phyloP scores from a whole-genome alignment of 2,329 filamentous ascomycete species.

The Cladorrhinum sp. region DNA sequence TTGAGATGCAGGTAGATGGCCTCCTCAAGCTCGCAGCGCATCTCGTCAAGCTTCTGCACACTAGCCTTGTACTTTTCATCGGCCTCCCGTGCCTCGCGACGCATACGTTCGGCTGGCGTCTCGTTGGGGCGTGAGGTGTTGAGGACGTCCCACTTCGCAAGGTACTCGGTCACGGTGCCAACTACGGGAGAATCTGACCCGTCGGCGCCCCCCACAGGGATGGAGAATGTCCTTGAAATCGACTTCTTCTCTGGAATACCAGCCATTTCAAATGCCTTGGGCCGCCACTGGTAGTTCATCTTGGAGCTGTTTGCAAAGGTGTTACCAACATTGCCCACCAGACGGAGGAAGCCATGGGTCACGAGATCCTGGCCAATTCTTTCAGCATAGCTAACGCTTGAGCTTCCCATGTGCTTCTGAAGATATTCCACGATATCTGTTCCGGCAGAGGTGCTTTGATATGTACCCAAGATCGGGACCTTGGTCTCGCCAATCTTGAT shows the following conservation, averaged over 20 bases:
- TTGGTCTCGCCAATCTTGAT: constrained; percentile 89
- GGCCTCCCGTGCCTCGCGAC: constrained; percentile 82
- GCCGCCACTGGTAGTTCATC: constrained; percentile 96
- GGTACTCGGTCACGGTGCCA: constrained; percentile 80
- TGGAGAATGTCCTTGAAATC: constrained; percentile 70
- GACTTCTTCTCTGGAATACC: constrained; percentile 88
- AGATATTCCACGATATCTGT: constrained; percentile 95
- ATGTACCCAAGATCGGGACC: constrained; percentile 91
- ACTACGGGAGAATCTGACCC: constrained; percentile 73
- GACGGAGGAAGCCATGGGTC: constrained; percentile 76
- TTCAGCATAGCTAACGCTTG: constrained; percentile 86
- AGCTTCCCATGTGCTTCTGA: constrained; percentile 80
- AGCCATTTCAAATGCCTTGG: constrained; percentile 83
- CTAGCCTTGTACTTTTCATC: constrained; percentile 91
- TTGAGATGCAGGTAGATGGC: constrained; percentile 87
- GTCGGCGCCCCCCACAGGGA: constrained; percentile 57
- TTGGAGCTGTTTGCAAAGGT: constrained; percentile 96
- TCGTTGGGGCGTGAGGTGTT: constrained; percentile 92
- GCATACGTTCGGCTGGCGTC: constrained; percentile 79
- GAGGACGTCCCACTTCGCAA: constrained; percentile 88
- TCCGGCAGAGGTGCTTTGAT: constrained; percentile 87
- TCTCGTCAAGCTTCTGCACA: constrained; percentile 80
- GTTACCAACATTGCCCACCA: constrained; percentile 92
- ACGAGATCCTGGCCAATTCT: constrained; percentile 92
- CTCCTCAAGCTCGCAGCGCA: constrained; percentile 94